Evolutionary conservation across 257 asterid genomes (phyloP), one percentile per base, ranked within the genome.

Genomic region (Solanum corneliomulleri): DNA sequence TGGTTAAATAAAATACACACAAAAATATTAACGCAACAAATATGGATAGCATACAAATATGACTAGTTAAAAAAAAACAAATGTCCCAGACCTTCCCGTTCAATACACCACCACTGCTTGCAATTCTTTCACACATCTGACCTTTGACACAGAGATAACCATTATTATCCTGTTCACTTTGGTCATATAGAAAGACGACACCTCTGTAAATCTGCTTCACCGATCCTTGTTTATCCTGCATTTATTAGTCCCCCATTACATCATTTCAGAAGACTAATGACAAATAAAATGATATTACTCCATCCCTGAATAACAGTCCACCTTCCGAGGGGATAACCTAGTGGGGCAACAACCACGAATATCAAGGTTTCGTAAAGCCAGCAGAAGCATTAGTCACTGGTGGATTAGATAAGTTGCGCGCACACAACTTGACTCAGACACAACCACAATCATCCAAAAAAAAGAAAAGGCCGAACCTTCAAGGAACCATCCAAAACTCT

Each of bases 171-270:
- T 91, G 92, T 87, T 90, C 95, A 81, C 68, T 88, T 90, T 93
- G 98, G 91, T 95, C 96, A 91, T 87, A 90, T 85, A 97, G 72
- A 91, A 95, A 96, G 86, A 97, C 85, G 39, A 93, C 72, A 71
- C 99, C 99, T 89, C 60, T 90, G 91, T 96, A 97, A 82, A 96
- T 96, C 88, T 92, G 94, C 90, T 97, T 97, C 39, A 97, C 93
- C 75, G 82, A 68, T 76, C 99, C 99, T 92, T 94, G 92, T 83
- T 89, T 95, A 88, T 92, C 99, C 99, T 96, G 98, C 90, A 91
- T 80, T 78, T 80, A 80, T 80, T 80, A 45, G 49, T 39, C 44
- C 85, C 33, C 25, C 44, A 29, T 80, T 80, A 47, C 68, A 47
- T 80, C 44, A 80, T 29, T 10, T 80, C 85, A 47, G 44, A 47